Evolutionary conservation across 2,329 filamentous ascomycete genomes (phyloP), one percentile per base, ranked within the genome.

Genomic region (Claviceps sp.): DNA sequence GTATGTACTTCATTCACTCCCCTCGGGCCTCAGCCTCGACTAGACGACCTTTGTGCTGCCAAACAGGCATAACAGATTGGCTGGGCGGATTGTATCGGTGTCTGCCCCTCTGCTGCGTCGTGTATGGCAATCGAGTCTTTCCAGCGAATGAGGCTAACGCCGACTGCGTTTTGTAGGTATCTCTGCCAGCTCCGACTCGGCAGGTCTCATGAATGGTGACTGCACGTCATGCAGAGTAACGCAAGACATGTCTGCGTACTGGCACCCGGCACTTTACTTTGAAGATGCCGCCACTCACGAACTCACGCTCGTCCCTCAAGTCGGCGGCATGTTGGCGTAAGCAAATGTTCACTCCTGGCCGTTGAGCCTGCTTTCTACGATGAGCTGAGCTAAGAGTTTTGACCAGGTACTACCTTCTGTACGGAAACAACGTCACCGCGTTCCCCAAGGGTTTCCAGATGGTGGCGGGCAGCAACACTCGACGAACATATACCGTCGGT

Each of bases 181-280:
- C 62, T 72, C 73, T 48, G 70, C 79, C 56, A 70, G 65, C n/a
- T 70, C 83, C 14, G 73, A 68, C 42, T 81, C 74, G 58, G 70
- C 76, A 0, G 71, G 79, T 42, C 76, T 95, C 14, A 61, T 74
- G 4, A 66, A 61, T 16, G 82, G 77, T 46, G 70, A 81, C 56
- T 95, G 89, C 70, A 93, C 88, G 1, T 90, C 87, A 11, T 95
- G 88, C 65, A 79, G 77, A 52, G 85, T 94, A 43, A 81, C 73
- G 40, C 75, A 91, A 69, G 89, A 95, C 69, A 85, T 82, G 70
- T 95, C 88, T n/a, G 82, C 81, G 37, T 95, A 95, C 71, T 95
- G 88, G 87, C 80, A 82, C 50, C 89, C 89, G 1, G 70, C 78
- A 2, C 63, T 95, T 56, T 90, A 91, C 71, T 95, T 95, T 67